Evolutionary conservation across 345 rosid species (phyloP), one percentile per base, ranked within the genome.

Genomic region (Combretum micranthum): DNA sequence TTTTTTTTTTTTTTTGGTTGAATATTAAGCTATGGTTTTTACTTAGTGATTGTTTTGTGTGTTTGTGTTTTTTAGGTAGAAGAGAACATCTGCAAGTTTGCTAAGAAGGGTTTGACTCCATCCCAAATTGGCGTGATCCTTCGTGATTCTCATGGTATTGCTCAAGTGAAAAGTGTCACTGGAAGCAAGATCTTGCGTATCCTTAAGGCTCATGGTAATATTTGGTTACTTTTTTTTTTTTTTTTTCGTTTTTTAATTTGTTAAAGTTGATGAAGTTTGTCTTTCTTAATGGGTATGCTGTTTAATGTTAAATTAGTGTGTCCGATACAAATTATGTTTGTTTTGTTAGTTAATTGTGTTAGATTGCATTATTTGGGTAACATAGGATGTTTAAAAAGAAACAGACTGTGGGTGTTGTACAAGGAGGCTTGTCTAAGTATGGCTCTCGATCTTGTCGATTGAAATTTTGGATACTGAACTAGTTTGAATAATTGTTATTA

Each of bases 71-170:
- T 16, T 13, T 53, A 61, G 65, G 57, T 72, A 13, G 80, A 76
- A 47, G 80, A 76, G 2, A 65, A 68, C 57, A 65, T 72, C 59
- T 69, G 77, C 62, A 72, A 72, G 66, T 68, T 71, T 59, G 76
- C 80, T 4, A 75, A 75, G 72, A 75, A 75, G 64, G 77, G 74
- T n/a, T 23, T 73, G 59, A 69, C 70, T 1, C 77, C 77, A 2
- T 72, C 77, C 13, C 77, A 72, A 52, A 72, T 72, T 16, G 77
- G 77, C 50, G 73, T 72, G 12, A 64, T 72, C 15, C 73, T 72
- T 21, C 69, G 73, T 50, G 77, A 72, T 47, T 72, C 77, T 52
- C 73, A 72, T 20, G 77, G 77, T 60, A 64, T 72, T 64, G 68
- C 73, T n/a, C 73, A 72, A 46, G 77, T 72, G 45, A 68, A 39